phyloP scores from a whole-genome alignment of 2,329 filamentous ascomycete genomes.

The Pestalotiopsis sp. region DNA sequence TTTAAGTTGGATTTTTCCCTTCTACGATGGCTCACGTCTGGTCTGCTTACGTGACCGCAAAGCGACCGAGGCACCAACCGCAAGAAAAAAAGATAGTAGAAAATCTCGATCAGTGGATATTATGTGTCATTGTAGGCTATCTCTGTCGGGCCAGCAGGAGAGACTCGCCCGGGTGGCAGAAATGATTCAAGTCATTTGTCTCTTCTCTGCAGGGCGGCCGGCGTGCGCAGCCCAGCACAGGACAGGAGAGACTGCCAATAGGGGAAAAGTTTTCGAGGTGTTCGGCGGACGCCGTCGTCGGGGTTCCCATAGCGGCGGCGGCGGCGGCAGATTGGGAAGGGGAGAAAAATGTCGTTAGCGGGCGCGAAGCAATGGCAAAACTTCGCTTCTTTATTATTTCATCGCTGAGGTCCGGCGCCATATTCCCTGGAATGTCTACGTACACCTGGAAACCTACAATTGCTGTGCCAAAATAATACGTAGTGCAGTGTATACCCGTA shows the following conservation, averaged over 20 bases:
- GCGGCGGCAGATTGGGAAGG: neutral
- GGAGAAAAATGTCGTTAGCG: too few species aligned
- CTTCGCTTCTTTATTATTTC: neutral
- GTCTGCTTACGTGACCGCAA: slow-evolving; percentile 4
- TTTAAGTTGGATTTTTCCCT: neutral
- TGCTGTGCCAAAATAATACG: too few species aligned
- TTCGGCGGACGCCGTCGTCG: slow-evolving; percentile 11
- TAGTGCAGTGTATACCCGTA: too few species aligned
- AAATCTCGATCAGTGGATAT: slow-evolving; percentile 11
- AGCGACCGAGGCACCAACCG: neutral
- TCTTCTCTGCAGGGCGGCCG: neutral
- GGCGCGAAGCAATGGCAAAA: neutral
- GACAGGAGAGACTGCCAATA: neutral
- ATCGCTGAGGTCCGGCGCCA: neutral
- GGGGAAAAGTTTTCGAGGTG: neutral
- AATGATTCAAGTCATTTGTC: neutral
- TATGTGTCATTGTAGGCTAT: slow-evolving; percentile 12
- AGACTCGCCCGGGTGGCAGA: neutral
- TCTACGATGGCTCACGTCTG: neutral
- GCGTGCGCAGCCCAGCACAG: neutral
- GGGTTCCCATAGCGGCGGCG: neutral
- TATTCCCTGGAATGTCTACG: neutral
- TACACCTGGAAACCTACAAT: too few species aligned
- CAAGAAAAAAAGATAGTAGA: neutral
- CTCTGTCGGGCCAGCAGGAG: neutral